Conservation (phyloP, 768 basidiomycete genomes). For the Kwoniella newhampshirensis region DNA sequence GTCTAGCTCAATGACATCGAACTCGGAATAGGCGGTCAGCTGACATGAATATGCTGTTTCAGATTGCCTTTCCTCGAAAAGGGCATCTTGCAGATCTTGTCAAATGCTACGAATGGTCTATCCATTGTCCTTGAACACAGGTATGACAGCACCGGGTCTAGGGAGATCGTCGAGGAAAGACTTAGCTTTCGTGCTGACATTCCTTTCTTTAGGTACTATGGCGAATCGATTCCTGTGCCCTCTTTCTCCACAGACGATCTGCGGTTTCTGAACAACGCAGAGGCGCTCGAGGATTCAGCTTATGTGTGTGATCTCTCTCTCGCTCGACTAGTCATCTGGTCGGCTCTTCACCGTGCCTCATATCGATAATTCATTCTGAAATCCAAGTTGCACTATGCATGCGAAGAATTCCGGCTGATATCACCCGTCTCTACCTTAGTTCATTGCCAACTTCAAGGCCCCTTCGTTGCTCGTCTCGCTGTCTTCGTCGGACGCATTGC, state of each 20-base stretch:
- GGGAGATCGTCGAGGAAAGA: background rate
- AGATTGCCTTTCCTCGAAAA: constrained; percentile 64
- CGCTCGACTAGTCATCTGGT: too few relatives aligned
- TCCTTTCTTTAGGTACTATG: constrained; percentile 59
- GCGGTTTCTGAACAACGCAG: constrained; percentile 84
- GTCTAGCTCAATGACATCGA: background rate
- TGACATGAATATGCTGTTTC: constrained; percentile 17
- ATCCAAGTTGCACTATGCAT: too few relatives aligned
- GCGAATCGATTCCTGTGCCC: constrained; percentile 70
- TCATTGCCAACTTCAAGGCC: constrained; percentile 79
- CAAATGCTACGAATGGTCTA: constrained; percentile 80
- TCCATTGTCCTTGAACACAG: constrained; percentile 90
- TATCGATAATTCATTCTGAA: too few relatives aligned
- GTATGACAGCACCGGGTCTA: too few relatives aligned
- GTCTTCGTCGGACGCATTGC: constrained; percentile 62
- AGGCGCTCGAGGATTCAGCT: constrained; percentile 86
- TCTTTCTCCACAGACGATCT: constrained; percentile 80
- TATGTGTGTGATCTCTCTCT: constrained; percentile 52
- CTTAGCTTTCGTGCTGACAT: constrained; percentile 2
- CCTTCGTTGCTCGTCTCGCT: constrained; percentile 33
- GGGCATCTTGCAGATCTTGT: constrained; percentile 82
- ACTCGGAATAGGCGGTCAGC: constrained; percentile 4
- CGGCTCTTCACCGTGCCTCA: constrained; percentile 8
- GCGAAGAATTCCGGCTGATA: background rate
- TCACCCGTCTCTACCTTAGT: constrained; percentile 49